These are phyloP conservation scores for Entomortierella chlamydospora DNA, from an alignment of 192 early-diverging fungal genomes.

Conservation along the genomic window DNA sequence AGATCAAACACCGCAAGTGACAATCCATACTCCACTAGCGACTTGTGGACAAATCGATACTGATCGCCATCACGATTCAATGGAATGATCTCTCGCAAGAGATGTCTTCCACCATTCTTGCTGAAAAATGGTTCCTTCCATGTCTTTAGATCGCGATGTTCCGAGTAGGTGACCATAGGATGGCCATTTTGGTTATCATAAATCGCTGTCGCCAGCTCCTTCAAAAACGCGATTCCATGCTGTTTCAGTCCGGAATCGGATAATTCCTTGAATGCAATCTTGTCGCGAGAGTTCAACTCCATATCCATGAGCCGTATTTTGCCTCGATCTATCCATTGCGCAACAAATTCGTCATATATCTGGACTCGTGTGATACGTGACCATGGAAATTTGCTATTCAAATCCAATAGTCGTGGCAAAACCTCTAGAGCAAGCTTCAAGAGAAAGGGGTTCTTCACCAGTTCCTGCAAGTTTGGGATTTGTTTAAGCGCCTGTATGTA, in stretches of 20 bases:
- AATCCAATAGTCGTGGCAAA: neutral
- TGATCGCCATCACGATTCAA: conserved; percentile 2
- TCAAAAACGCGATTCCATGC: conserved; percentile 2
- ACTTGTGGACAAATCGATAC: too few relatives aligned
- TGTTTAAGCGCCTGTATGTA: neutral
- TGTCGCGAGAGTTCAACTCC: neutral
- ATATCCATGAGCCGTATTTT: neutral
- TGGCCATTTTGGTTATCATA: conserved; percentile 7
- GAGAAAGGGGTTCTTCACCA: conserved; percentile 9
- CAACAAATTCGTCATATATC: conserved; percentile 19
- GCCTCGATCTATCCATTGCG: conserved; percentile 11
- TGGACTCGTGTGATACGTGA: neutral
- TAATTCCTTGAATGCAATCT: neutral
- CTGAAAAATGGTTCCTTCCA: conserved; percentile 11
- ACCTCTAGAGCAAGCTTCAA: neutral
- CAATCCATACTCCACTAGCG: conserved; percentile 10
- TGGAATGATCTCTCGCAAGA: neutral
- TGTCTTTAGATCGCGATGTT: neutral
- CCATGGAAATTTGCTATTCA: neutral
- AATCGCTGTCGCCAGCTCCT: neutral
- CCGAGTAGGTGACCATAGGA: conserved; percentile 11
- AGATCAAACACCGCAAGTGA: neutral
- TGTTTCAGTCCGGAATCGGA: neutral
- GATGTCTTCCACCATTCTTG: neutral
- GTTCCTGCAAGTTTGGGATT: neutral